Conservation (phyloP, 78 protist species). For the Dictyostelium brefeldianum region DNA sequence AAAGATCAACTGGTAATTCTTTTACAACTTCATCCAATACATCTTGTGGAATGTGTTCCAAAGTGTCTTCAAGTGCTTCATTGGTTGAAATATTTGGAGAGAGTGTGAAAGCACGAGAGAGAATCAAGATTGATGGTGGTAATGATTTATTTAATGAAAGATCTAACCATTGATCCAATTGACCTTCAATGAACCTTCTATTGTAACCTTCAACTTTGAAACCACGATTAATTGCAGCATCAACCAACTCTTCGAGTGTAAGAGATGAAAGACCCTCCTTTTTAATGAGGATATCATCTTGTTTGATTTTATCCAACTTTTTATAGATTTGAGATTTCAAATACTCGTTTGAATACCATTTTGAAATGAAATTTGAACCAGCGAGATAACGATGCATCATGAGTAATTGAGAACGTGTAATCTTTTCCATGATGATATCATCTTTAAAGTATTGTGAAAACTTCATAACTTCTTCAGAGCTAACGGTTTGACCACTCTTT, state of each 20-base stretch:
- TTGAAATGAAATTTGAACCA: slow-evolving; percentile 52
- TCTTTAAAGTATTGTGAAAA: slow-evolving; percentile 89
- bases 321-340: slow-evolving; percentile 70
- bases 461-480: slow-evolving; percentile 68
- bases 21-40: slow-evolving; percentile 32
- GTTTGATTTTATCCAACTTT: slow-evolving; percentile 68
- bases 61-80: slow-evolving; percentile 45
- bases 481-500: slow-evolving; percentile 64
- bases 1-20: slow-evolving; percentile 43
- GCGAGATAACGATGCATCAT: slow-evolving; percentile 84
- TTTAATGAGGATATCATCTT: slow-evolving; percentile 76
- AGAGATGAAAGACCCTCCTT: slow-evolving; percentile 82
- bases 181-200: slow-evolving; percentile 38
- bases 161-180: slow-evolving; percentile 90
- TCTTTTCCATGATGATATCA: slow-evolving; percentile 92
- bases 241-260: slow-evolving; percentile 79
- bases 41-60: slow-evolving; percentile 68
- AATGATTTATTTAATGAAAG: slow-evolving; percentile 79
- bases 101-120: slow-evolving; percentile 82
- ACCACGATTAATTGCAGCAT: slow-evolving; percentile 86
- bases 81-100: slow-evolving; percentile 2
- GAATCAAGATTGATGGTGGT: slow-evolving; percentile 85
- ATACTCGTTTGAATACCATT: slow-evolving; percentile 67
- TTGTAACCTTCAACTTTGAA: slow-evolving; percentile 85
- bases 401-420: slow-evolving; percentile 86